Evolutionary conservation across 2,329 filamentous ascomycete genomes (phyloP), one percentile per base, ranked within the genome.

Genomic region (Xylariaceae sp.): DNA sequence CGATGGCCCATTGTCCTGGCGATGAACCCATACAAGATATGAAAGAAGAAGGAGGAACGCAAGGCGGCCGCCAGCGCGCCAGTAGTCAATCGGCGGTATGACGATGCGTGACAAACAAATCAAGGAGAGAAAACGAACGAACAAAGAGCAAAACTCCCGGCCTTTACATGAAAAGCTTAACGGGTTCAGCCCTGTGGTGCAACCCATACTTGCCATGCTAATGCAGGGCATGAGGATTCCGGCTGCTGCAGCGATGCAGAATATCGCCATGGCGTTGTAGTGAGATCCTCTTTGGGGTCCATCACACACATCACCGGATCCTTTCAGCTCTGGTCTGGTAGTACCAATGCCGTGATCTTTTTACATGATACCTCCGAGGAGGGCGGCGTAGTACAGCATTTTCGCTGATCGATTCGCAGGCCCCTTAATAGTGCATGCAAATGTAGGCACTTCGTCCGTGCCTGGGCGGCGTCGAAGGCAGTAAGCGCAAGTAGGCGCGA

Each of bases 31-130:
- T 45, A 47, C 45, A 39, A 56, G 55, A 47, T 48, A 56, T 67
- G 23, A 30, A 56, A 67, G 23, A 30, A 30, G 23, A 30, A 30
- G 66, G 10, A 23, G 49, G 65, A 70, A 56, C 47, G 64, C 62
- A 71, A 63, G 64, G 68, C 65, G 56, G 65, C 65, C 58, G 61
- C 34, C 51, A 53, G 62, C 61, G 55, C 58, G 56, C 63, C 61
- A 53, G 51, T 23, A 11, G 53, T 51, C 2, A 51, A 56, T 39
- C 15, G 17, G 37, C 35, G n/a, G 18, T 57, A 37, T 56, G 48
- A 53, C 53, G 47, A 57, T 47, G 35, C 5, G 49, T 42, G 18
- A 58, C 51, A 51, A 62, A 42, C 18, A 57, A 15, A 39, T 15
- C 11, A 35, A 51, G 51, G 48, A 54, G 23, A 35, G 49, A 17